A percentile compares a stretch with the other conserved stretches of the same genome.
Conservation (phyloP, 2,329 filamentous ascomycete genomes). For the Corynespora cassiicola region DNA sequence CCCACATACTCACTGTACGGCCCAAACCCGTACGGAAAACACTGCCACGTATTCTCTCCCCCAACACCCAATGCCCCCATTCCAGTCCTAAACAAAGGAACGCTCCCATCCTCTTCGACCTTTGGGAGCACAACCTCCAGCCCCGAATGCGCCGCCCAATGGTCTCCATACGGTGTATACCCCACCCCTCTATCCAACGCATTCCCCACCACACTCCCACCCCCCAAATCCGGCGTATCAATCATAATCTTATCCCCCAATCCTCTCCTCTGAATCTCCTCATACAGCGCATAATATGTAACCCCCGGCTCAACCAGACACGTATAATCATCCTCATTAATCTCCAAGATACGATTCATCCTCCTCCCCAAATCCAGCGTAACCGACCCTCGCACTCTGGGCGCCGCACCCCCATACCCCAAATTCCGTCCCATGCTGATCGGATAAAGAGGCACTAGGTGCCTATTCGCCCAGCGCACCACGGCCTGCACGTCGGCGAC, state of each 20-base stretch:
- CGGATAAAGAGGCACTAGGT: slow-evolving; percentile 41
- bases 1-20: slow-evolving; percentile 39
- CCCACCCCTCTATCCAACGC: slow-evolving; percentile 43
- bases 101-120: slow-evolving; percentile 37
- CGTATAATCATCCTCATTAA: slow-evolving; percentile 48
- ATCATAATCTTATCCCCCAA: slow-evolving; percentile 51
- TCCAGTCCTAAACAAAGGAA: slow-evolving; percentile 40
- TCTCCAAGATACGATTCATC: slow-evolving; percentile 50
- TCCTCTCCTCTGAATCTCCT: slow-evolving; percentile 53
- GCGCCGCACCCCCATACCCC: slow-evolving; percentile 59
- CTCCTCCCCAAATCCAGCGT: slow-evolving; percentile 53
- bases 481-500: slow-evolving; percentile 45
- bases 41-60: slow-evolving; percentile 32
- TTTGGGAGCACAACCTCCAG: slow-evolving; percentile 52
- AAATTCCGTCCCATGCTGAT: slow-evolving; percentile 53
- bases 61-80: slow-evolving; percentile 23
- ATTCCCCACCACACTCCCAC: slow-evolving; percentile 44
- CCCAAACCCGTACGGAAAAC: slow-evolving; percentile 46
- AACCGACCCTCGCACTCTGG: slow-evolving; percentile 53
- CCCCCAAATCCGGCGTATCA: slow-evolving; percentile 45
- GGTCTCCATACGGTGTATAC: slow-evolving; percentile 47
- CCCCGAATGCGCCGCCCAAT: slow-evolving; percentile 54
- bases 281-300: slow-evolving; percentile 58
- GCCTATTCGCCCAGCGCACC: slow-evolving; percentile 41
- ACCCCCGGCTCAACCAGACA: slow-evolving; percentile 57